Percentiles rank a stretch among this genome's conserved stretches.
Evolutionary conservation across 1,139 yeast species (phyloP).

Genomic region (Candida tropicalis): DNA sequence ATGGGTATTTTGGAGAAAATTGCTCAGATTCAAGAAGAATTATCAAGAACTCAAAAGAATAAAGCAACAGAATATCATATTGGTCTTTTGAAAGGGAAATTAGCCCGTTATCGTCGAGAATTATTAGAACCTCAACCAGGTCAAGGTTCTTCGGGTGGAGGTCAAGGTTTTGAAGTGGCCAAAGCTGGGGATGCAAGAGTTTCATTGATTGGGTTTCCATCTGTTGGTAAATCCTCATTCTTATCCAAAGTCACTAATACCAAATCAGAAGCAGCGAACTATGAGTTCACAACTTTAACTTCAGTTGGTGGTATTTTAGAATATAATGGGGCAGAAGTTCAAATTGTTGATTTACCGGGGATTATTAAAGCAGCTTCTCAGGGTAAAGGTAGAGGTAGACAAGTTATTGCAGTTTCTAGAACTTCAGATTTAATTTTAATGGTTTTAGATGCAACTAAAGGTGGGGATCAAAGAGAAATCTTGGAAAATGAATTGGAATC

Average conservation of each 20-base stretch:
- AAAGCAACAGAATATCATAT: constrained; percentile 97
- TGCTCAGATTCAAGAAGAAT: constrained; percentile 87
- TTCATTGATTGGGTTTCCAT: constrained; percentile 93
- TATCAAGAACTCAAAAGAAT: constrained; percentile 93
- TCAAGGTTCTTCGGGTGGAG: constrained; percentile 66
- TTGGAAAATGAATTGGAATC: constrained; percentile 89
- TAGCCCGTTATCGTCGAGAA: constrained; percentile 93
- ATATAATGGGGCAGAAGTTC: constrained; percentile 96
- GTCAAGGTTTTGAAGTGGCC: constrained; percentile 94
- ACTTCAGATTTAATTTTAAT: constrained; percentile 91
- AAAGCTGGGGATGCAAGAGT: constrained; percentile 97
- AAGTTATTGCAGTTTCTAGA: constrained; percentile 93
- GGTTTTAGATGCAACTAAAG: constrained; percentile 95
- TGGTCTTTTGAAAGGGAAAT: constrained; percentile 90
- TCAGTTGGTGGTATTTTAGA: constrained; percentile 95
- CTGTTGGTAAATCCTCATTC: constrained; percentile 94
- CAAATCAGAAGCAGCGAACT: constrained; percentile 91
- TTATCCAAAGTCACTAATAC: constrained; percentile 87
- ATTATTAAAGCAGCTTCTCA: constrained; percentile 96
- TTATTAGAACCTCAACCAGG: constrained; percentile 85
- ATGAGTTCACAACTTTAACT: constrained; percentile 94
- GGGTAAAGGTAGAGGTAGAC: constrained; percentile 97
- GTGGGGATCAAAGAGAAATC: constrained; percentile 82
- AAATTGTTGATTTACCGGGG: constrained; percentile 95
- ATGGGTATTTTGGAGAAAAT: constrained; percentile 66